These are phyloP conservation scores for Multifurca ochricompacta DNA, from an alignment of 768 basidiomycete species.

Conservation along the genomic window DNA sequence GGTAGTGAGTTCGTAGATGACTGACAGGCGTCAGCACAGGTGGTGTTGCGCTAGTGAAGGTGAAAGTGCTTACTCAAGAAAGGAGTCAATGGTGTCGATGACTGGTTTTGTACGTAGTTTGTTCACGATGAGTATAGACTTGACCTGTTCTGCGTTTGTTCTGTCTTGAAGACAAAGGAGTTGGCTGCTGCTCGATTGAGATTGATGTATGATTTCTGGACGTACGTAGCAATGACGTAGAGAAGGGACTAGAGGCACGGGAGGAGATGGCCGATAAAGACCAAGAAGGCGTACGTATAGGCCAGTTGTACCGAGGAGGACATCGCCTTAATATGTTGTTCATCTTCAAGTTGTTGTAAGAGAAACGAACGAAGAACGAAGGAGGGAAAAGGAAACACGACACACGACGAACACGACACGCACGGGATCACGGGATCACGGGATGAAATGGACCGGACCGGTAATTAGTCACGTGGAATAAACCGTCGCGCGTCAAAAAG, in stretches of 20 bases:
- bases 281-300: not conserved
- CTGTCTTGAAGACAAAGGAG: constrained; percentile 16
- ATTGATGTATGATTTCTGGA: not conserved
- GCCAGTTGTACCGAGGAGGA: not conserved
- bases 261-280: not conserved
- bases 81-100: constrained; percentile 64
- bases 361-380: too few species aligned
- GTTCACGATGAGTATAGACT: constrained; percentile 69
- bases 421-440: too few species aligned
- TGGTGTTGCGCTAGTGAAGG: not conserved
- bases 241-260: not conserved
- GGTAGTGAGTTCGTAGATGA: constrained; percentile 28
- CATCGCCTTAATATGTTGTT: constrained; percentile 1
- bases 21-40: constrained; percentile 16
- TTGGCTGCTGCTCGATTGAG: constrained; percentile 10
- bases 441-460: too few species aligned
- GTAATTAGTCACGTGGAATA: too few species aligned
- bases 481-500: too few species aligned
- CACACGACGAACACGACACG: too few species aligned
- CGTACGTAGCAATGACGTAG: constrained; percentile 8
- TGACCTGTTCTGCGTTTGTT: constrained; percentile 33
- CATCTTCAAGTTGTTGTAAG: not conserved
- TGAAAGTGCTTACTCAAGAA: constrained; percentile 48
- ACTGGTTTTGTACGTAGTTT: constrained; percentile 74
- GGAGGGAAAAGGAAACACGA: too few species aligned